These are phyloP conservation scores for Choiromyces venosus DNA, from an alignment of 495 filamentous ascomycete genomes.

Conservation along the genomic window DNA sequence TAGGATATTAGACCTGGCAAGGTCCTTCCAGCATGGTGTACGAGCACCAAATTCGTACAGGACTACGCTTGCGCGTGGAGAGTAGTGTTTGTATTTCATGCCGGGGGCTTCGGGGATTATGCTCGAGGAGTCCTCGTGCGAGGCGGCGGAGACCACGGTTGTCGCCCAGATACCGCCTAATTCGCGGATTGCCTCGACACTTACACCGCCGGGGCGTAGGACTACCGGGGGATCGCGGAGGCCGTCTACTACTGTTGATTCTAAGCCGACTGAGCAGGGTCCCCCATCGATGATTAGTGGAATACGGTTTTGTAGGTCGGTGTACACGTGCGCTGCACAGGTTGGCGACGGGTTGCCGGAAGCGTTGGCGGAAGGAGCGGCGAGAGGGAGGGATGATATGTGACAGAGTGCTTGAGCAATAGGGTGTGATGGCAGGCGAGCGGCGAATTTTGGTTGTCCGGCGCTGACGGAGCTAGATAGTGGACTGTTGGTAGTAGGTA, in stretches of 20 bases:
- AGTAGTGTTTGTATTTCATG: conserved; percentile 99
- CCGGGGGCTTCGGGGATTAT: conserved; percentile 75
- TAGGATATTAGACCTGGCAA: conserved; percentile 16
- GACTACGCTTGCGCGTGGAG: conserved; percentile 79
- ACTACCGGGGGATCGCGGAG: conserved; percentile 72
- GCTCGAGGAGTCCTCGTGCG: no score
- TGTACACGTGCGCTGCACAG: conserved; percentile 74
- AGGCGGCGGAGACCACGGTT: conserved; percentile 57
- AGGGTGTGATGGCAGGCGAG: conserved; percentile 74
- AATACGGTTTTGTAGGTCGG: conserved; percentile 81
- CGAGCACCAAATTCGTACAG: conserved; percentile 60
- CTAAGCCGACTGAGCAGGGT: conserved; percentile 76
- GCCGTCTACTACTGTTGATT: conserved; percentile 95
- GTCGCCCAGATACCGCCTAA: conserved; percentile 72
- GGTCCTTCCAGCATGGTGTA: conserved; percentile 39
- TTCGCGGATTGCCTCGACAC: conserved; percentile 68
- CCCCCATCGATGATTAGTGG: conserved; percentile 87
- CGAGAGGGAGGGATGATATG: conserved; percentile 67
- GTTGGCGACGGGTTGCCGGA: conserved; percentile 89
- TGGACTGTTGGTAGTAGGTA: conserved; percentile 56
- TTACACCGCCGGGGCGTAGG: conserved; percentile 83
- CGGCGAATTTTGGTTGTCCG: conserved; percentile 74
- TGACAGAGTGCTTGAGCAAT: conserved; percentile 84
- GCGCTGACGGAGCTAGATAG: conserved; percentile 86
- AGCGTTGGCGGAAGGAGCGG: conserved; percentile 92